Evolutionary conservation across 768 basidiomycete species (phyloP).

Genomic region (Lepiota brunneoincarnata): DNA sequence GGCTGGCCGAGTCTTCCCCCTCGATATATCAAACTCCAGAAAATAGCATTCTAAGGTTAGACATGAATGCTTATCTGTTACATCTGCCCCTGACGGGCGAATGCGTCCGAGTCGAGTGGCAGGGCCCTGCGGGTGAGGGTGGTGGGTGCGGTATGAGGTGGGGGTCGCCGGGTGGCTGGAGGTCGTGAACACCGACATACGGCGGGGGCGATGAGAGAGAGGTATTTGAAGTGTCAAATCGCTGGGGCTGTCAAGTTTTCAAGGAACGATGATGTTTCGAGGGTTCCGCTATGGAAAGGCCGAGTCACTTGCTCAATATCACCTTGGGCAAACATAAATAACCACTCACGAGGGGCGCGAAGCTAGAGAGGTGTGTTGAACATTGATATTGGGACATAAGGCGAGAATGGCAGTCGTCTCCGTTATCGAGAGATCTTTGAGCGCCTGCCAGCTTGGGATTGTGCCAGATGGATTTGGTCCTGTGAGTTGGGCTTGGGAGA

Average conservation of each 20-base stretch:
- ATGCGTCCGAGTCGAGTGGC: neutral
- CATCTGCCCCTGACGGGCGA: conserved; percentile 2
- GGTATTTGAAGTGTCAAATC: conserved; percentile 8
- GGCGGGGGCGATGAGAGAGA: conserved; percentile 3
- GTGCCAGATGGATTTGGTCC: conserved; percentile 8
- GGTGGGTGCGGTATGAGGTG: neutral
- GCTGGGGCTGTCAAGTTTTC: conserved; percentile 2
- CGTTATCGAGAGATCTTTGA: conserved; percentile 7
- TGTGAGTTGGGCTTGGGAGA: conserved; percentile 1
- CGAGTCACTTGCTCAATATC: neutral
- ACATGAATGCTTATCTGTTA: conserved; percentile 7
- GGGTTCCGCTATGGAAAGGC: conserved; percentile 5
- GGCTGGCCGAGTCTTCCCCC: neutral
- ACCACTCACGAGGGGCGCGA: conserved; percentile 1
- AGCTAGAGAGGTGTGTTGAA: conserved; percentile 8
- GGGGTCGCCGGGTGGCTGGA: neutral
- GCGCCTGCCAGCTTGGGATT: conserved; percentile 6
- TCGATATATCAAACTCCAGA: conserved; percentile 4
- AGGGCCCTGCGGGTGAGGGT: conserved; percentile 1
- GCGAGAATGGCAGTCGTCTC: conserved; percentile 6
- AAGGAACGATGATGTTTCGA: conserved; percentile 5
- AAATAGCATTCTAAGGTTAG: neutral
- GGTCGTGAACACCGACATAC: neutral
- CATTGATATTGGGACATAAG: conserved; percentile 7
- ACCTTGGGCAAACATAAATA: conserved; percentile 5